Conservation (phyloP, 495 filamentous ascomycete genomes). For the Glonium stellatum region DNA sequence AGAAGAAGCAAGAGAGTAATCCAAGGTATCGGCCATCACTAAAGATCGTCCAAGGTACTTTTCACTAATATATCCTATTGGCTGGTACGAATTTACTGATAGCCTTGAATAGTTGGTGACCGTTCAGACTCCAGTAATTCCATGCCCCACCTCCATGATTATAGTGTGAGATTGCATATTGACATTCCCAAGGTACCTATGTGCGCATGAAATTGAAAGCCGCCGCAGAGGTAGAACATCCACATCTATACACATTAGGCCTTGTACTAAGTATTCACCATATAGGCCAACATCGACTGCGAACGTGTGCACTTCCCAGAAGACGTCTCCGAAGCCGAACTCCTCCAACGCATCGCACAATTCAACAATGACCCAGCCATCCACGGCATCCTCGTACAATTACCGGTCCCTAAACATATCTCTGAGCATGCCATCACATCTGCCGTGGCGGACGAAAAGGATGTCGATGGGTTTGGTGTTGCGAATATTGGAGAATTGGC, state of each 20-base stretch:
- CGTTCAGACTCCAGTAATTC: constrained; percentile 84
- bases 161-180: not conserved
- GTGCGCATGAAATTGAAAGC: constrained; percentile 99
- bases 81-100: constrained; percentile 7
- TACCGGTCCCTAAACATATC: constrained; percentile 82
- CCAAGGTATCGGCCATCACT: constrained; percentile 81
- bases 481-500: constrained; percentile 92
- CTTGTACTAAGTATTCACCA: constrained; percentile 10
- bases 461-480: constrained; percentile 95
- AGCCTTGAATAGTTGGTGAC: constrained; percentile 59
- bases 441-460: constrained; percentile 84
- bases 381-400: constrained; percentile 89
- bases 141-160: not conserved
- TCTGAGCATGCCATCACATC: constrained; percentile 86
- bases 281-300: constrained; percentile 79
- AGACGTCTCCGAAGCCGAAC: constrained; percentile 72
- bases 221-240: constrained; percentile 68
- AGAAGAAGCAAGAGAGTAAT: constrained; percentile 68
- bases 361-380: constrained; percentile 84
- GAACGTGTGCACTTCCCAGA: constrained; percentile 76
- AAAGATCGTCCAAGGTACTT: constrained; percentile 84
- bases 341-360: constrained; percentile 68
- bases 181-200: constrained; percentile 67
- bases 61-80: not conserved
- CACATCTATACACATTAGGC: constrained; percentile 4